Evolutionary conservation across 805 yeast species (phyloP).

Genomic region (Naumovozyma castellii): DNA sequence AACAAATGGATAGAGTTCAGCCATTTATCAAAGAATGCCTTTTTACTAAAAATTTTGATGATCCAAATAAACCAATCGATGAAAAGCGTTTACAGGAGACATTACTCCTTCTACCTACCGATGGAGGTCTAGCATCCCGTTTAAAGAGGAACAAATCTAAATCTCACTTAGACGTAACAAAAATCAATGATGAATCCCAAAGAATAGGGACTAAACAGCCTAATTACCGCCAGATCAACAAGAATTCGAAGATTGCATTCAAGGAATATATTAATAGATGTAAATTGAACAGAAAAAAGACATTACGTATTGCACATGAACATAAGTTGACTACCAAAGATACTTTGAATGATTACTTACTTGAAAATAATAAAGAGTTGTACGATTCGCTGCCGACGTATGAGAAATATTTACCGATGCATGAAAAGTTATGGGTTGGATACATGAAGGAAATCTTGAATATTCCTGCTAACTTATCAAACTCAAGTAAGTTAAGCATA

Average conservation of each 20-base stretch:
- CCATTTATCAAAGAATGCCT: conserved; percentile 24
- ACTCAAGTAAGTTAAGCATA: conserved; percentile 12
- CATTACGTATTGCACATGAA: conserved; percentile 24
- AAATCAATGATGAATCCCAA: background rate
- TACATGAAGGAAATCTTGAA: conserved; percentile 53
- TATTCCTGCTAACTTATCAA: conserved; percentile 17
- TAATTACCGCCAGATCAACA: conserved; percentile 20
- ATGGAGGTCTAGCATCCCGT: conserved; percentile 21
- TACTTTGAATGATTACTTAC: conserved; percentile 18
- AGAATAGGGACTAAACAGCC: conserved; percentile 9
- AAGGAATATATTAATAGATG: conserved; percentile 19
- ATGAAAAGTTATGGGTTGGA: conserved; percentile 56
- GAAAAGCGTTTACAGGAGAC: conserved; percentile 28
- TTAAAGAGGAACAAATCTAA: conserved; percentile 16
- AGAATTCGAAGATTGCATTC: conserved; percentile 27
- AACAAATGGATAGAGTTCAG: conserved; percentile 24
- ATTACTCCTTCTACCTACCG: conserved; percentile 29
- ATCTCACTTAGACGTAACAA: conserved; percentile 9
- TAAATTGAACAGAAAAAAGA: conserved; percentile 16
- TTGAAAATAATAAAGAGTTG: conserved; percentile 12
- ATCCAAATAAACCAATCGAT: conserved; percentile 25
- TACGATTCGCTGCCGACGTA: conserved; percentile 30
- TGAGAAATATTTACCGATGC: conserved; percentile 44
- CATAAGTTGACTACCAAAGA: conserved; percentile 9
- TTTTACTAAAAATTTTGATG: conserved; percentile 21